phyloP scores from a whole-genome alignment of 2,329 filamentous ascomycete species.

The Diaporthe australafricana region DNA sequence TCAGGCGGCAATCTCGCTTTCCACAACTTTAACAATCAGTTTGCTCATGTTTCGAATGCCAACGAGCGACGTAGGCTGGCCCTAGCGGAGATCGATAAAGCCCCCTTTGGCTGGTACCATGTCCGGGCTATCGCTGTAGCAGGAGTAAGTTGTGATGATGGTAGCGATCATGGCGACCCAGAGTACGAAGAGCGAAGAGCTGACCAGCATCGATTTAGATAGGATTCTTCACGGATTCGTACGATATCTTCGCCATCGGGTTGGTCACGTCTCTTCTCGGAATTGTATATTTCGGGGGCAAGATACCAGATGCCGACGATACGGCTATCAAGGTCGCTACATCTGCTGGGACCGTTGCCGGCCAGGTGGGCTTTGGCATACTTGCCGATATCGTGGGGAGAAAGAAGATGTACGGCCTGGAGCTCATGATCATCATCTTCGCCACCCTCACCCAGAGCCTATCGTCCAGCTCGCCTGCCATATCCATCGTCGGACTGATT shows the following conservation, averaged over 20 bases:
- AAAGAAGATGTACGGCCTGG: conserved; percentile 77
- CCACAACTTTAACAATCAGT: conserved; percentile 84
- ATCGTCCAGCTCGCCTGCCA: conserved; percentile 69
- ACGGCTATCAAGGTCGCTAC: conserved; percentile 89
- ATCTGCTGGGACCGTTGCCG: conserved; percentile 86
- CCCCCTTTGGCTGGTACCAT: conserved; percentile 87
- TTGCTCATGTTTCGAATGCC: conserved; percentile 72
- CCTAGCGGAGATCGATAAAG: conserved; percentile 84
- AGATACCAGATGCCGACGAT: conserved; percentile 75
- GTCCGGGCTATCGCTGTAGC: conserved; percentile 81
- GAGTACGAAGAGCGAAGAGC: not conserved
- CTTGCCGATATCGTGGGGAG: conserved; percentile 70
- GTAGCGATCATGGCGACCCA: not conserved
- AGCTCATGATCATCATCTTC: conserved; percentile 84
- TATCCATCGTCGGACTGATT: conserved; percentile 73
- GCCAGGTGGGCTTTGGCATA: conserved; percentile 83
- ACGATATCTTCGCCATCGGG: conserved; percentile 78
- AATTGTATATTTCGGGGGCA: conserved; percentile 77
- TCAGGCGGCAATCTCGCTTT: conserved; percentile 76
- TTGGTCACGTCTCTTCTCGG: conserved; percentile 81
- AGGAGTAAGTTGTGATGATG: conserved; percentile 63
- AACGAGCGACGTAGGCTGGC: conserved; percentile 84
- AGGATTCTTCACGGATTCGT: conserved; percentile 87
- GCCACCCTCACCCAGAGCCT: conserved; percentile 80
- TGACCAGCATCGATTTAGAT: not conserved